A percentile compares a stretch with the other conserved stretches of the same genome.
These are phyloP conservation scores for Vigna reflexopilosa DNA, from an alignment of 306 rosid species.

Conservation along the genomic window DNA sequence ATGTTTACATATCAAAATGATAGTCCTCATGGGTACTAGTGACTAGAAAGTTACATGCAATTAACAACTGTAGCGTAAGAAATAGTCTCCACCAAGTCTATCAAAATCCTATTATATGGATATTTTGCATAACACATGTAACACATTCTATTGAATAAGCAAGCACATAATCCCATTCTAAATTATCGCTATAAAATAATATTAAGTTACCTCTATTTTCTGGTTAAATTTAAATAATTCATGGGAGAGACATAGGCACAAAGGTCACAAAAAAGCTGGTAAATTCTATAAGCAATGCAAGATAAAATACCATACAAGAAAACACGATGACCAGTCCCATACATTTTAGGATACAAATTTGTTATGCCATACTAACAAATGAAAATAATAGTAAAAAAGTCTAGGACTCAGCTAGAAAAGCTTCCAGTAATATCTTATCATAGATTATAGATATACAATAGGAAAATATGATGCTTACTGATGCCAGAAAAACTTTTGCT, in stretches of 20 bases:
- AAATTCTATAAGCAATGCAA: conserved; percentile 17
- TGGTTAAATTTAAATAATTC: background rate
- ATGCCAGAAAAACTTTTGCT: conserved; percentile 81
- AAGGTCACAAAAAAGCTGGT: background rate
- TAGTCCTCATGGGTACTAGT: background rate
- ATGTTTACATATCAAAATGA: background rate
- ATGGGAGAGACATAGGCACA: conserved; percentile 15
- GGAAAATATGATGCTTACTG: conserved; percentile 59
- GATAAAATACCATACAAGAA: background rate
- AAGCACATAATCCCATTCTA: background rate
- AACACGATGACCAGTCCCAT: conserved; percentile 9
- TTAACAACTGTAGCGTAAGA: background rate
- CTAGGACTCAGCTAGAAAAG: conserved; percentile 15
- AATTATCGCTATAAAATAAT: background rate
- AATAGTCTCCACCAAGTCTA: conserved; percentile 1
- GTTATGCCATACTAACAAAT: conserved; percentile 31
- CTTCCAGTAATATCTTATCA: background rate
- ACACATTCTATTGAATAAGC: background rate
- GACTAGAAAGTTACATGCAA: conserved; percentile 1
- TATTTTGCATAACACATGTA: background rate
- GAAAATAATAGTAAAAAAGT: background rate
- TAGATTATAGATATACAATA: conserved; percentile 22
- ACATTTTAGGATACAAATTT: conserved; percentile 1
- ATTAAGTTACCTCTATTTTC: background rate
- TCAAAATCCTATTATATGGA: background rate